Evolutionary conservation across 2,329 filamentous ascomycete genomes (phyloP).

Genomic region (Fusarium albosuccineum): DNA sequence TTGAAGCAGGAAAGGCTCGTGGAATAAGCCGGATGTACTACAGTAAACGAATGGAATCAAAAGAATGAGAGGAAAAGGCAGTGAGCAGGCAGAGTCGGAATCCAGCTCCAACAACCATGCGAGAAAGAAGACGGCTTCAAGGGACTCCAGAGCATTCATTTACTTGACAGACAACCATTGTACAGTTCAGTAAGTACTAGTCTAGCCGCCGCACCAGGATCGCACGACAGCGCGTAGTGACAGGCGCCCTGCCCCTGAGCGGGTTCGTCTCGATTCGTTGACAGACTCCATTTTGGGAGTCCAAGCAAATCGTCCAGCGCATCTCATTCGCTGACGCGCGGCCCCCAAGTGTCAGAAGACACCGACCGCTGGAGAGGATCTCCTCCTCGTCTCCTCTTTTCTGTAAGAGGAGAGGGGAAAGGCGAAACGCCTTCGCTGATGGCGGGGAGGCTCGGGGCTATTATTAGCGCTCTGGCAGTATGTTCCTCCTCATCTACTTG

Average conservation of each 20-base stretch:
- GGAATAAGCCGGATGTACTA: constrained; percentile 8
- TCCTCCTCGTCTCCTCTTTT: too few relatives aligned
- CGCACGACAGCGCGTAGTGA: not conserved
- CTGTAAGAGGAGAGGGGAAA: not conserved
- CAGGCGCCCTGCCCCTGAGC: not conserved
- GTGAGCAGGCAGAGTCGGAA: not conserved
- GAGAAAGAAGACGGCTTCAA: not conserved
- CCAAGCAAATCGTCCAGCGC: too few relatives aligned
- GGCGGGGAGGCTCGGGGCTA: constrained; percentile 2
- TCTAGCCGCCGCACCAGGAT: constrained; percentile 1
- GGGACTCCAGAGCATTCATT: not conserved
- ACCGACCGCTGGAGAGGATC: too few relatives aligned
- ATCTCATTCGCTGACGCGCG: too few relatives aligned
- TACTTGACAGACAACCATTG: too few relatives aligned
- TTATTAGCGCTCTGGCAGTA: not conserved
- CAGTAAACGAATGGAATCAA: not conserved
- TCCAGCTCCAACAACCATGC: not conserved
- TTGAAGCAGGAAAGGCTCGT: not conserved
- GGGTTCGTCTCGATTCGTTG: not conserved
- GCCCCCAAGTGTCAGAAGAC: not conserved
- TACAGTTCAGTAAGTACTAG: not conserved
- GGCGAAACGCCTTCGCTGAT: not conserved
- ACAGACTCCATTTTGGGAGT: not conserved
- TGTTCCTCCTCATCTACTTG: constrained; percentile 1
- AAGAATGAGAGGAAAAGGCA: not conserved